Base-by-base conservation (phyloP, 257 asterid genomes). In the Nicotiana tabacum region DNA sequence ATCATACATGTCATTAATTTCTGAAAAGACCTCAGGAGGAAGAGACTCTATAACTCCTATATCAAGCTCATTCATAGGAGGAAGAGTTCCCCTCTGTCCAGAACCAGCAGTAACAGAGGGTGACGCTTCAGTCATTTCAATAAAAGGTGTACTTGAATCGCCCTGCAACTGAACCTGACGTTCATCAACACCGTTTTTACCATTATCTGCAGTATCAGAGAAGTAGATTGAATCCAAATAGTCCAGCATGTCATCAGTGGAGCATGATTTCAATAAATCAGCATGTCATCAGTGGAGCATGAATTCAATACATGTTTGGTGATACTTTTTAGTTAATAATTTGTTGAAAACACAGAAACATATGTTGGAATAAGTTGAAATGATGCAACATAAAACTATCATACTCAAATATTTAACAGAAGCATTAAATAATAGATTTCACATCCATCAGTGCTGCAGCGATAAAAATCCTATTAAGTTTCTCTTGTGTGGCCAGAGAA, bases 1-100 rank as follows among this genome's bases (percentile, higher is more conserved):
- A 58, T 89, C 91, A 84, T 96, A 96, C 95, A 96, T 86, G 65
- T 85, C 89, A 89, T 96, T 91, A 64, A 96, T 92, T 84, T 96
- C 99, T 70, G 98, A 87, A 85, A 94, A 81, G 78, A 96, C 89
- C 76, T 94, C 97, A 69, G 92, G 97, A 83, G 99, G 99, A 81
- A 96, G 98, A 87, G 90, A 88, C 89, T 91, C 95, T 84, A 96
- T 81, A 86, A 96, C 97, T 78, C 90, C 91, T 81, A 96, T 80
- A 86, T 96, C 98, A 78, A 96, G 92, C 83, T 94, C 98, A 69
- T 89, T 88, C 77, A 96, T 87, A 86, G 93, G 92, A 88, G 99
- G 99, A 84, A 91, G 97, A 83, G 83, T 82, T 72, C 92, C 81
- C 53, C 78, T 82, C 68, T 15, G 91, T 29, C 85, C 67, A 83